These are phyloP conservation scores for Thelonectria blattea DNA, from an alignment of 2,329 filamentous ascomycete species.

Conservation along the genomic window DNA sequence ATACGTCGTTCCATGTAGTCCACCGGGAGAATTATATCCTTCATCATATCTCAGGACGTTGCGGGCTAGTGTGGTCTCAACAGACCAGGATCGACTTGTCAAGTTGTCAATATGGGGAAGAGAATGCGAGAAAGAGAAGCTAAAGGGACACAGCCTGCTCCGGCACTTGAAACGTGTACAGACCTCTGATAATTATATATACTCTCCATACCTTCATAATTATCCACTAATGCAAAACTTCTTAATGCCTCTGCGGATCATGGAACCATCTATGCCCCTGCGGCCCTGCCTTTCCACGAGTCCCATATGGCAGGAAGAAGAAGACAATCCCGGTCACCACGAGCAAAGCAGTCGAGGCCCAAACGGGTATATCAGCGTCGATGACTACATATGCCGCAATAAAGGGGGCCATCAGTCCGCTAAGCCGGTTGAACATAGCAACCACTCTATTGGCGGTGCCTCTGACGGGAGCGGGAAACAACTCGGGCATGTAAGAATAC, in stretches of 20 bases:
- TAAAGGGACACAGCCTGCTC: too few relatives aligned
- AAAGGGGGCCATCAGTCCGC: slow-evolving; percentile 50
- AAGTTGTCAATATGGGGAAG: too few relatives aligned
- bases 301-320: slow-evolving; percentile 52
- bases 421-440: slow-evolving; percentile 44
- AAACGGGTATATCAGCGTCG: slow-evolving; percentile 48
- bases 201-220: too few relatives aligned
- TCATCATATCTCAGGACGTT: too few relatives aligned
- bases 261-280: neutral
- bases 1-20: too few relatives aligned
- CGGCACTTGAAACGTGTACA: too few relatives aligned
- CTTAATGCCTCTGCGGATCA: neutral
- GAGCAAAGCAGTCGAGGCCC: slow-evolving; percentile 52
- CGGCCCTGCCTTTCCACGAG: slow-evolving; percentile 42
- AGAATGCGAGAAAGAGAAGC: too few relatives aligned
- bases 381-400: slow-evolving; percentile 51
- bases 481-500: slow-evolving; percentile 31
- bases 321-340: slow-evolving; percentile 49
- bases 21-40: too few relatives aligned
- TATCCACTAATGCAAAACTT: neutral
- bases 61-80: too few relatives aligned
- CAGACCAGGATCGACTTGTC: too few relatives aligned
- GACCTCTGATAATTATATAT: too few relatives aligned
- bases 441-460: slow-evolving; percentile 58
- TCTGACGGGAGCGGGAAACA: slow-evolving; percentile 59